Percentiles rank a stretch among this genome's conserved stretches.
phyloP scores from a whole-genome alignment of 164 flowering plant genomes.

The Houttuynia cordata region DNA sequence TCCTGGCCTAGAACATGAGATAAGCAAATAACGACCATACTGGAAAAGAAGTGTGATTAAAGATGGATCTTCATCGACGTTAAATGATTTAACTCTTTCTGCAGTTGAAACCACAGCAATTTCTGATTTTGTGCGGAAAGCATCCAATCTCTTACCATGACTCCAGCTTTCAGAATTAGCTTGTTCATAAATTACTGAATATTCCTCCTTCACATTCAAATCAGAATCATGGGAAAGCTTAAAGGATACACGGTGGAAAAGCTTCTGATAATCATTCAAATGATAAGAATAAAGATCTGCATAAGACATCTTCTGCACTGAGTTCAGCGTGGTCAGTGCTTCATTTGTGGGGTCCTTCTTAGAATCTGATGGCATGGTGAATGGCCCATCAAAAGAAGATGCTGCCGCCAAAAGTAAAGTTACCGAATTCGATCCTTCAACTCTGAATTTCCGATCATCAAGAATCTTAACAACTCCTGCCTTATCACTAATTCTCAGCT shows the following conservation, averaged over 20 bases:
- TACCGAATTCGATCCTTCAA: conserved; percentile 64
- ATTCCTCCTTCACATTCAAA: not conserved
- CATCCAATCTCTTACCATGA: not conserved
- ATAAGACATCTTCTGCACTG: conserved; percentile 33
- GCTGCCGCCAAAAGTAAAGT: conserved; percentile 58
- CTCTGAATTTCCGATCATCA: conserved; percentile 51
- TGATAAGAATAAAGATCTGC: conserved; percentile 68
- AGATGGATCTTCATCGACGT: conserved; percentile 84
- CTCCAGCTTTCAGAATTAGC: not conserved
- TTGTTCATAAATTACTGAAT: not conserved
- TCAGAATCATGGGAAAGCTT: conserved; percentile 52
- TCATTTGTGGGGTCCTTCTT: conserved; percentile 51
- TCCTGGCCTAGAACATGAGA: conserved; percentile 88
- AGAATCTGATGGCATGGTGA: conserved; percentile 58
- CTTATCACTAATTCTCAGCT: conserved; percentile 49
- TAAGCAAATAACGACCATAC: conserved; percentile 85
- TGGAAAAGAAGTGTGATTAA: conserved; percentile 86
- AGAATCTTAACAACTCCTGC: conserved; percentile 27
- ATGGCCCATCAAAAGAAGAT: conserved; percentile 84
- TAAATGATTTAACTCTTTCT: conserved; percentile 70
- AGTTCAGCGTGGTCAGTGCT: conserved; percentile 23
- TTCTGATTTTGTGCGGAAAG: conserved; percentile 5
- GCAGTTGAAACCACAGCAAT: conserved; percentile 36
- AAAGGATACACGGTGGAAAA: conserved; percentile 79
- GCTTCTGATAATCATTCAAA: conserved; percentile 73